Evolutionary conservation across 2,329 filamentous ascomycete species (phyloP).

Genomic region (Arthrobotrys megalospora): DNA sequence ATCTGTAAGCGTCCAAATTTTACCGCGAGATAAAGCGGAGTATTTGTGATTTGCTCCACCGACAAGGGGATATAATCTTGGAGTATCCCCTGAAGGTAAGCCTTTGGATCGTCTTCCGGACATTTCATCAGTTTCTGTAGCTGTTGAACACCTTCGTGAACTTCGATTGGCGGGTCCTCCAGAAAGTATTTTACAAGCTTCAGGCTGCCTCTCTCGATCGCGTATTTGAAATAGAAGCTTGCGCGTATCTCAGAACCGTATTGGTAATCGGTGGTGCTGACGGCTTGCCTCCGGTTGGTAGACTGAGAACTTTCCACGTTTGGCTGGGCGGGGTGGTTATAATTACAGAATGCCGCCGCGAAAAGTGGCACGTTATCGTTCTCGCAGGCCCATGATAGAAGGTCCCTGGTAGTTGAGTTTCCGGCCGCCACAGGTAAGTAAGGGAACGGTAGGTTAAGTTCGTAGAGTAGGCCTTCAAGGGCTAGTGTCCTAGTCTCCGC

Average conservation of each 20-base stretch:
- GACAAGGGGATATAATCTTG: too few relatives aligned
- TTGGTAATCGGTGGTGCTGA: too few relatives aligned
- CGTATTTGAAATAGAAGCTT: background rate
- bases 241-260: background rate
- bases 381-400: slow-evolving; percentile 18
- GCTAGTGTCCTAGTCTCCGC: background rate
- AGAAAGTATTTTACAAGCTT: background rate
- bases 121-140: background rate
- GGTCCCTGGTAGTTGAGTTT: background rate
- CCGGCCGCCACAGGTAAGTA: background rate
- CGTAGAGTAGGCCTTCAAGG: background rate
- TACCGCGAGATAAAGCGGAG: too few relatives aligned
- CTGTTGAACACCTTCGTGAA: background rate
- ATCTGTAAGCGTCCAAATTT: too few relatives aligned
- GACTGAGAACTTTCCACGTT: too few relatives aligned
- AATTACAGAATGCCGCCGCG: background rate
- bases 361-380: slow-evolving; percentile 20
- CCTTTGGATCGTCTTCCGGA: too few relatives aligned
- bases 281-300: too few relatives aligned
- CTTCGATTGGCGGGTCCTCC: background rate
- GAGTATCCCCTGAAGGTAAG: too few relatives aligned
- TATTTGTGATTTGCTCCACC: too few relatives aligned
- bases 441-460: slow-evolving; percentile 1
- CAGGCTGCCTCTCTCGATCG: background rate
- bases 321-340: too few relatives aligned